Evolutionary conservation across 108 stramenopile genomes (phyloP).

Genomic region (Nitzschia palea): DNA sequence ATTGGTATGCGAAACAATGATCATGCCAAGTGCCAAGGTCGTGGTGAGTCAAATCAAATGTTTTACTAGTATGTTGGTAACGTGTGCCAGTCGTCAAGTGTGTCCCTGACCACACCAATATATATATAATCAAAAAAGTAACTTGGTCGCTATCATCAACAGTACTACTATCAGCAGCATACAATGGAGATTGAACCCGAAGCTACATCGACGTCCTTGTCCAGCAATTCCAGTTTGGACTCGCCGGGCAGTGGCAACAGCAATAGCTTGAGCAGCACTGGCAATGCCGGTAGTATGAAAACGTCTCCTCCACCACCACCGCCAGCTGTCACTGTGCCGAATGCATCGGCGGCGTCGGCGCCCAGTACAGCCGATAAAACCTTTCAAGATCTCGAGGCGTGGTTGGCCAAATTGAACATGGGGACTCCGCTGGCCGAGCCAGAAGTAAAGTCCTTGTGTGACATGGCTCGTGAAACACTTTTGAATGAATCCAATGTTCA

Average conservation of each 20-base stretch:
- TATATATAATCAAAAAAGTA: too few relatives aligned
- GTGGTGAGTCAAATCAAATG: too few relatives aligned
- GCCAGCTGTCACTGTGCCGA: constrained; percentile 5
- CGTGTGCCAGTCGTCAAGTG: too few relatives aligned
- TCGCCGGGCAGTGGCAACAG: constrained; percentile 8
- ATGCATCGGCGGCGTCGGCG: not conserved
- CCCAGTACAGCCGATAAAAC: constrained; percentile 37
- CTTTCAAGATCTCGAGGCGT: constrained; percentile 76
- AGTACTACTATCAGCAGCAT: too few relatives aligned
- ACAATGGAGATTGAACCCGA: constrained; percentile 45
- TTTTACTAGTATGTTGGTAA: too few relatives aligned
- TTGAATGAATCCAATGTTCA: constrained; percentile 86
- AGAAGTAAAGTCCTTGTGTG: constrained; percentile 85
- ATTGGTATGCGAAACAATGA: too few relatives aligned
- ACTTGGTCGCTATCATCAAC: too few relatives aligned
- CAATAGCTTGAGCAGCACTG: not conserved
- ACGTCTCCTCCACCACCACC: constrained; percentile 12
- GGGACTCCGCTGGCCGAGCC: constrained; percentile 85
- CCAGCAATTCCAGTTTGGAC: constrained; percentile 13
- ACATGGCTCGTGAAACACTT: constrained; percentile 81
- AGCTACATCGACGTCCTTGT: constrained; percentile 39
- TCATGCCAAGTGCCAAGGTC: too few relatives aligned
- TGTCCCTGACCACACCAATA: too few relatives aligned
- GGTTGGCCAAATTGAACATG: constrained; percentile 77
- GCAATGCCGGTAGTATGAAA: not conserved